These are phyloP conservation scores for Crithidia acanthocephali DNA, from an alignment of 208 protist species.

Conservation along the genomic window DNA sequence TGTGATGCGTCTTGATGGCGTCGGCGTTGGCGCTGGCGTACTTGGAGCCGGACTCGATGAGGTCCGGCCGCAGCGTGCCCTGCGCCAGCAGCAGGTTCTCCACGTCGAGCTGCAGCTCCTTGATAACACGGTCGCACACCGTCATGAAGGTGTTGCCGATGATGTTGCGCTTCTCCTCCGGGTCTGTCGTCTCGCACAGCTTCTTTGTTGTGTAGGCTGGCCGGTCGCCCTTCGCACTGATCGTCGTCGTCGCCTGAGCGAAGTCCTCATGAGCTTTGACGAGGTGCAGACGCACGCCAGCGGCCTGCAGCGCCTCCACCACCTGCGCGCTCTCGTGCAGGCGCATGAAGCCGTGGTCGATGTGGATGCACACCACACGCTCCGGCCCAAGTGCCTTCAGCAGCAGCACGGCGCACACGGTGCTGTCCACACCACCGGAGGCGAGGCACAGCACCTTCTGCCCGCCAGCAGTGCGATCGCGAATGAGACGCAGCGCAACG, in stretches of 20 bases:
- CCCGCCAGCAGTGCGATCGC: conserved; percentile 74
- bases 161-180: conserved; percentile 97
- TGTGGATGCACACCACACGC: conserved; percentile 96
- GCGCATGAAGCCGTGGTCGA: conserved; percentile 99
- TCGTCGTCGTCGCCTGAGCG: conserved; percentile 75
- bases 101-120: conserved; percentile 69
- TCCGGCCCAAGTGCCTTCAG: conserved; percentile 95
- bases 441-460: conserved; percentile 96
- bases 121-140: conserved; percentile 77
- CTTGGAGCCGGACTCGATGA: conserved; percentile 96
- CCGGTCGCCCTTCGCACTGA: conserved; percentile 59
- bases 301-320: conserved; percentile 71
- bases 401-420: conserved; percentile 97
- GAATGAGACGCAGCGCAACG: conserved; percentile 91
- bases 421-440: conserved; percentile 98
- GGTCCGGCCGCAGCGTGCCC: conserved; percentile 97
- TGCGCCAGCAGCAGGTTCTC: conserved; percentile 88
- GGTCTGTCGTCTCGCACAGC: conserved; percentile 60
- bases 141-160: conserved; percentile 99
- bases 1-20: conserved; percentile 99
- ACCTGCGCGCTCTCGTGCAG: conserved; percentile 89
- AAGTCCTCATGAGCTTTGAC: conserved; percentile 82
- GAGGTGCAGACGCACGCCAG: conserved; percentile 80
- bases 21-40: conserved; percentile 89
- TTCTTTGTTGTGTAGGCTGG: conserved; percentile 61